Base-by-base conservation (phyloP, 768 basidiomycete species). In the Amanita subjunquillea region DNA sequence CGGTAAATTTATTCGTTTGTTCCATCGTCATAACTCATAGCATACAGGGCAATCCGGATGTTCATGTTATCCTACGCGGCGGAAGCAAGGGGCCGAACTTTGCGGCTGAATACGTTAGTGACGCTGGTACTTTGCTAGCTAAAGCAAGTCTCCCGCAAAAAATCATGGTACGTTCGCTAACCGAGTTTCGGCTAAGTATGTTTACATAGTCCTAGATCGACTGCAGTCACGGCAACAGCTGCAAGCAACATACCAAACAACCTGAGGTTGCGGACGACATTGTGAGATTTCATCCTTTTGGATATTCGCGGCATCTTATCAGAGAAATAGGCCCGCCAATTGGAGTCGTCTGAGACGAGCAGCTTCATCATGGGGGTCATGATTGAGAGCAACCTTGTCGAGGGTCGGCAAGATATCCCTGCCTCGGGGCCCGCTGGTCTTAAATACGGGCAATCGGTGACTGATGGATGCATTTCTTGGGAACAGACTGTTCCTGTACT, bases 181-280 rank as follows among this genome's bases (percentile, higher is more conserved):
- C 44, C 45, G 15, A 39, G 9, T 39, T 22, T 36, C 38, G 37
- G 42, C 36, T 47, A 36, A 20, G 8, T 32, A 7, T 36, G 3
- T 10, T 37, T 45, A 51, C 49, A 29, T 20, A 25, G 23, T 45
- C 3, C 53, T 62, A 95, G 93, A 83, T 96, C 57, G 91, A 95
- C 67, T 95, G 95, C 76, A 94, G 91, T 60, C 94, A 97, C 64
- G 93, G 95, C 55, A 97, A 98, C 70, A 91, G 87, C 60, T 80
- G 76, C 55, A 97, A 99, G 69, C 89, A 96, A 63, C 88, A 95
- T 67, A 72, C 79, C 55, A 89, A 83, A 59, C 95, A 99, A 69
- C 71, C 83, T 3, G 83, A 87, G 54, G 95, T 98, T 34, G 91
- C 88, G 6, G 86, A 90, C 30, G 85, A 95, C 63, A 85, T 99